Evolutionary conservation across 257 asterid genomes (phyloP).

Genomic region (Asclepias syriaca): DNA sequence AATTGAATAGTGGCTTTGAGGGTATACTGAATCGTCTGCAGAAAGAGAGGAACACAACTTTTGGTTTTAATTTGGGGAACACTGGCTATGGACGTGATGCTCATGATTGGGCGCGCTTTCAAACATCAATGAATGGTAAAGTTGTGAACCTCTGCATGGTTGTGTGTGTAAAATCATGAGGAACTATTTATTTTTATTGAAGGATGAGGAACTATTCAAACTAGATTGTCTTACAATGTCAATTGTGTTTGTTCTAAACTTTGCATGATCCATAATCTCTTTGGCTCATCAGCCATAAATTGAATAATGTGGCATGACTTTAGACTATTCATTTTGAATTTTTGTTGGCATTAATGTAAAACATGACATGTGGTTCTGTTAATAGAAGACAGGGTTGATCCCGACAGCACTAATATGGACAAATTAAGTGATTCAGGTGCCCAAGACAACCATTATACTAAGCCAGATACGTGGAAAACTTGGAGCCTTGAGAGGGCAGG

Average conservation of each 20-base stretch:
- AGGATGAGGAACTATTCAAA: not conserved
- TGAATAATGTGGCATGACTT: not conserved
- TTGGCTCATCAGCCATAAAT: not conserved
- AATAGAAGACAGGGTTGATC: conserved; percentile 45
- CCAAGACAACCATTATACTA: conserved; percentile 30
- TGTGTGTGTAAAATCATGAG: not conserved
- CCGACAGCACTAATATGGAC: conserved; percentile 29
- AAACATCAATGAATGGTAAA: conserved; percentile 30
- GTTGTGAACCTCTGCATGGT: conserved; percentile 15
- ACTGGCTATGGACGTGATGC: conserved; percentile 27
- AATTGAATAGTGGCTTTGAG: conserved; percentile 51
- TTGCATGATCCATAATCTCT: not conserved
- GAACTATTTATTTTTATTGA: no score
- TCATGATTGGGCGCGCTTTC: conserved; percentile 23
- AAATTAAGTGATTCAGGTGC: conserved; percentile 23
- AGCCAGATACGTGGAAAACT: conserved; percentile 65
- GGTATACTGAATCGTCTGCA: conserved; percentile 79
- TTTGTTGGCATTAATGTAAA: conserved; percentile 22
- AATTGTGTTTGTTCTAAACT: not conserved
- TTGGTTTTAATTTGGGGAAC: conserved; percentile 41
- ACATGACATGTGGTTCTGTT: conserved; percentile 25
- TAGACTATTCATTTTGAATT: conserved; percentile 3
- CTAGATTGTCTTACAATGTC: not conserved
- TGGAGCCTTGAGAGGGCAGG: conserved; percentile 66
- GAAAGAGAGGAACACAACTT: conserved; percentile 59